Evolutionary conservation across 225 moss, liverwort and hornwort genomes (phyloP), one percentile per base, ranked within the genome.

Genomic region (Marchantia paleacea): DNA sequence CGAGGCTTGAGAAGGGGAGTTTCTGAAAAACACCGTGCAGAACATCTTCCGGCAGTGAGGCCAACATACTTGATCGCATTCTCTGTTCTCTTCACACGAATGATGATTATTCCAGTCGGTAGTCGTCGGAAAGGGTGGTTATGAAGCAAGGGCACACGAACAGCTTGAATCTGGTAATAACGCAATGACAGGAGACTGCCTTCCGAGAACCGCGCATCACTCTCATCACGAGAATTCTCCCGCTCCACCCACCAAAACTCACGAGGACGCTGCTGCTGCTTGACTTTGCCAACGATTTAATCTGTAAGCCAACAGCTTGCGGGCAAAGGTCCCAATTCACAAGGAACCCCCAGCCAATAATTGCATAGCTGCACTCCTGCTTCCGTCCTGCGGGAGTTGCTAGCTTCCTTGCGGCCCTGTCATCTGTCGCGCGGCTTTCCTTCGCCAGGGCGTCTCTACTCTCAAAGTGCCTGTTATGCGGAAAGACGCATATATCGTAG

Each of bases 1-100:
- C 78, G 14, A 86, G 75, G 65, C 78, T 86, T 58, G 74, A 53
- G 78, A 86, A 86, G 13, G 86, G 80, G 39, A 86, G 73, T 31
- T 69, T 73, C 30, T 54, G 10, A 31, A 86, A 30, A 8, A 86
- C 76, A 5, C 69, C 78, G 12, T 86, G 80, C 62, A 83, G 24
- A 0, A 86, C 62, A 29, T 78, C 83, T 30, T 69, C 83, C 16
- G 86, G 81, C 10, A 86, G 69, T 50, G 78, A 63, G 49, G 64
- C 64, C 78, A 78, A 78, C 78, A 78, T 78, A 66, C 78, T 78
- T 63, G 75, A 60, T 76, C 75, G 75, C 75, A 76, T 76, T 76
- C 75, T 76, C 75, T 55, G 29, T 8, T 39, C 15, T 14, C 75
- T n/a, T 49, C 51, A 12, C 60, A n/a, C 11, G 4, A 16, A 18